These are phyloP conservation scores for Cronartium quercuum DNA, from an alignment of 1,284 basidiomycete species.

Conservation along the genomic window DNA sequence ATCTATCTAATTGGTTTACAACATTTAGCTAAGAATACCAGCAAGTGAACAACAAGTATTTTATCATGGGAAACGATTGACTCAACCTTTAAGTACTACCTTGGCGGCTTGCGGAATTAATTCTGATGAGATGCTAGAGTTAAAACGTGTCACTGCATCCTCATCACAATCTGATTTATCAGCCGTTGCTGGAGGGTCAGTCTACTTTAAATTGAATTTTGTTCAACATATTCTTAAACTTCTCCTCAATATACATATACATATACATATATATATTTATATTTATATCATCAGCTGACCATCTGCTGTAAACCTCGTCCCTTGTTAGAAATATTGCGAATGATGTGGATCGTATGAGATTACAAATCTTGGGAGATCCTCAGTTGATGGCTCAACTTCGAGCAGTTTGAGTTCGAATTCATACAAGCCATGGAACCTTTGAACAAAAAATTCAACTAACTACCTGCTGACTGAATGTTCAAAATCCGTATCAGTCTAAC, in stretches of 20 bases:
- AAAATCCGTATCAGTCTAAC: slow-evolving; percentile 55
- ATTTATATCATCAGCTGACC: too few species aligned
- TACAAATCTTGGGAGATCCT: slow-evolving; percentile 78
- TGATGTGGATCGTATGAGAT: slow-evolving; percentile 80
- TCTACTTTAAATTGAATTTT: too few species aligned
- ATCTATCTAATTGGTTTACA: not conserved
- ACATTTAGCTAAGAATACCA: slow-evolving; percentile 23
- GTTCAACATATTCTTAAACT: too few species aligned
- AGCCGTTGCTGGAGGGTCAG: slow-evolving; percentile 29
- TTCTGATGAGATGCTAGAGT: slow-evolving; percentile 32
- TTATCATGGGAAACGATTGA: slow-evolving; percentile 7
- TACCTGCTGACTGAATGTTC: slow-evolving; percentile 2
- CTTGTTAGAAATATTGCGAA: slow-evolving; percentile 45
- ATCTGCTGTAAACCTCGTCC: not conserved
- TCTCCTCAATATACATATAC: too few species aligned
- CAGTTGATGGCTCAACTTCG: slow-evolving; percentile 68
- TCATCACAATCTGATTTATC: not conserved
- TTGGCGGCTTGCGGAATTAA: slow-evolving; percentile 20
- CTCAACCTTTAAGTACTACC: slow-evolving; percentile 1
- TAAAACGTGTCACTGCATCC: slow-evolving; percentile 11
- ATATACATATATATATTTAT: too few species aligned
- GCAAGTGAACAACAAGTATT: slow-evolving; percentile 15
- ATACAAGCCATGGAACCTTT: slow-evolving; percentile 40
- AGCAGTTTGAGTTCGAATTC: slow-evolving; percentile 53
- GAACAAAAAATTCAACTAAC: slow-evolving; percentile 39